Base-by-base conservation (phyloP, 345 rosid genomes). In the Erysimum cheiranthoides region DNA sequence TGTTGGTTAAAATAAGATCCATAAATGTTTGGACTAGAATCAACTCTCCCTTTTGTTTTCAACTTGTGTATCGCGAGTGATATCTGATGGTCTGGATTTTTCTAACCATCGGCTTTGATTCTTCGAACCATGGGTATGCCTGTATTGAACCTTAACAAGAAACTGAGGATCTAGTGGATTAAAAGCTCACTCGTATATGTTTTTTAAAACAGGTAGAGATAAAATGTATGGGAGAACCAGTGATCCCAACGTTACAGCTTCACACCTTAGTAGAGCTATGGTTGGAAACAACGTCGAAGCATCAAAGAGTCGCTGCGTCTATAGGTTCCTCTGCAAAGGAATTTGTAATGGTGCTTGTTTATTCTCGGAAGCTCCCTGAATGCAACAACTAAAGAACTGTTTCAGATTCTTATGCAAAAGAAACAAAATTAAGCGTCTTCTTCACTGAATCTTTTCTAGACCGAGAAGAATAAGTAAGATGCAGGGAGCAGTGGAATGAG, bases 241-340 rank as follows among this genome's bases (percentile, higher is more conserved):
- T 92, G 30, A 82, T 80, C 66, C 96, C 99, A 42, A 83, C 89
- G 5, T 69, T 84, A 82, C 88, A 85, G 60, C 77, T 92, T 71
- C 84, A 80, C 71, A 84, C 82, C 85, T 76, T 95, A 73, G 85
- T 90, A 11, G 96, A 95, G 65, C 73, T 86, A 76, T 95, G 99
- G 97, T 79, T 89, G 57, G 86, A 82, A 74, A 86, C 84, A 42
- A 81, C 85, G 11, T 68, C 96, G 3, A 83, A 86, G 21, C 72
- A 93, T 12, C 83, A 89, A 43, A 84, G 86, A 68, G 81, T 90
- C 7, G 46, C 84, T 5, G 88, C 91, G 27, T 73, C 83, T 0
- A 79, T 90, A 14, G 99, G 99, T 60, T 87, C 96, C 6, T 88
- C 98, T 1, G 99, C 98, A 0, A 92, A 89, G 86, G 99, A 95